These are phyloP conservation scores for Raphanus hybrid DNA, from an alignment of 441 rosid genomes.

Conservation along the genomic window DNA sequence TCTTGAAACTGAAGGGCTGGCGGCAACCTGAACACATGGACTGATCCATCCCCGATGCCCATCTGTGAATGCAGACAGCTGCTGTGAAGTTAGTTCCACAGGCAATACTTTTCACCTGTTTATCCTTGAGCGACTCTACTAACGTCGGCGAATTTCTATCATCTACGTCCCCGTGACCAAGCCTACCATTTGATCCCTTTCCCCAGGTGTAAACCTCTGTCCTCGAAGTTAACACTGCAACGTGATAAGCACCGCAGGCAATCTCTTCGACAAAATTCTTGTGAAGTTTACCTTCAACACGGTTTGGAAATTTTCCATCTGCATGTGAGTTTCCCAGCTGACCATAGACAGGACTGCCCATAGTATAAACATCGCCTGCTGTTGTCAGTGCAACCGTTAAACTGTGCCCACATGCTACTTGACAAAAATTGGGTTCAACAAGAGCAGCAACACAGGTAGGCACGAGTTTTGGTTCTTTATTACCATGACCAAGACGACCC, in stretches of 20 bases:
- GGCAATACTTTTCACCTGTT: slow-evolving; percentile 90
- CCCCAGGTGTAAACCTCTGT: slow-evolving; percentile 99
- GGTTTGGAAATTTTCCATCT: slow-evolving; percentile 81
- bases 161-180: slow-evolving; percentile 93
- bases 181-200: slow-evolving; percentile 95
- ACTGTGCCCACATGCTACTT: slow-evolving; percentile 93
- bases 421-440: slow-evolving; percentile 93
- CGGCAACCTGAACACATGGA: slow-evolving; percentile 99
- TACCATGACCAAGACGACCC: slow-evolving; percentile 93
- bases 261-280: slow-evolving; percentile 92
- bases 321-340: slow-evolving; percentile 91
- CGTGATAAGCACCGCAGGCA: slow-evolving; percentile 96
- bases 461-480: slow-evolving; percentile 88
- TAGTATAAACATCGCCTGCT: slow-evolving; percentile 82
- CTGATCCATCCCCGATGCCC: slow-evolving; percentile 93
- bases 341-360: slow-evolving; percentile 97
- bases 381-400: slow-evolving; percentile 90
- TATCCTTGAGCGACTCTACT: slow-evolving; percentile 91
- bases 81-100: slow-evolving; percentile 92
- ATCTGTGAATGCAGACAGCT: slow-evolving; percentile 94
- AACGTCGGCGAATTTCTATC: slow-evolving; percentile 81
- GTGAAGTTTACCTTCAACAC: slow-evolving; percentile 87
- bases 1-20: slow-evolving; percentile 83
- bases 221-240: slow-evolving; percentile 86
- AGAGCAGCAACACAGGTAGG: slow-evolving; percentile 98